Conservation (phyloP, 75 land plant genomes). For the Pinus albicaulis region DNA sequence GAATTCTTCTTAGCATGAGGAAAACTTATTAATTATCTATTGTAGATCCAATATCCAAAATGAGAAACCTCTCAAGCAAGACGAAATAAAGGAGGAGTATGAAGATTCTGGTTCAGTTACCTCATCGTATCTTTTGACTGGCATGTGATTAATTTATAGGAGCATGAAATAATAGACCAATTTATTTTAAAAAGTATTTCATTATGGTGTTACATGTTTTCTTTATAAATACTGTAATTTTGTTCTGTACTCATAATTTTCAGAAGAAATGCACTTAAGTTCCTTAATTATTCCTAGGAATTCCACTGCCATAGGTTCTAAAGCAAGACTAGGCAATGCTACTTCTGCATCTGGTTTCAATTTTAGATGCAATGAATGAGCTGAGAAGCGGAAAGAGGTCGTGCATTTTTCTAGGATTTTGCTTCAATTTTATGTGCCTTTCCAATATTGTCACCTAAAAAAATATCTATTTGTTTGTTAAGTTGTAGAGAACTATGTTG, state of each 20-base stretch:
- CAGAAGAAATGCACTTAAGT: not conserved
- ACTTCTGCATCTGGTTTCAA: conserved; percentile 36
- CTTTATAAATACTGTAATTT: not conserved
- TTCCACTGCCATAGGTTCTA: not conserved
- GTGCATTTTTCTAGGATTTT: not conserved
- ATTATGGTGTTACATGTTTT: not conserved
- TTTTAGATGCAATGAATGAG: conserved; percentile 66
- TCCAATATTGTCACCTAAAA: not conserved
- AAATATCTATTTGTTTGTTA: not conserved
- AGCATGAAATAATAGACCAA: not conserved
- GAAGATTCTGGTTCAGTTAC: conserved; percentile 2
- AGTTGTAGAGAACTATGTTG: not conserved
- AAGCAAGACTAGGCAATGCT: conserved; percentile 8
- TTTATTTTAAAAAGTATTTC: not conserved
- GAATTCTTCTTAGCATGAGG: not conserved
- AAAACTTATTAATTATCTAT: not conserved
- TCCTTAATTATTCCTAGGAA: conserved; percentile 5
- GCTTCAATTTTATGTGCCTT: not conserved
- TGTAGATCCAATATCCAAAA: conserved; percentile 4
- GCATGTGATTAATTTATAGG: not conserved
- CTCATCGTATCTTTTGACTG: conserved; percentile 9
- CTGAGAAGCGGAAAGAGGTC: conserved; percentile 80
- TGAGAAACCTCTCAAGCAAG: conserved; percentile 7
- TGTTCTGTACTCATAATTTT: not conserved
- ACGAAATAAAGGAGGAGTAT: not conserved